These are phyloP conservation scores for Trebouxiophyceae sp. DNA, from an alignment of 163 green algal genomes.

Conservation along the genomic window DNA sequence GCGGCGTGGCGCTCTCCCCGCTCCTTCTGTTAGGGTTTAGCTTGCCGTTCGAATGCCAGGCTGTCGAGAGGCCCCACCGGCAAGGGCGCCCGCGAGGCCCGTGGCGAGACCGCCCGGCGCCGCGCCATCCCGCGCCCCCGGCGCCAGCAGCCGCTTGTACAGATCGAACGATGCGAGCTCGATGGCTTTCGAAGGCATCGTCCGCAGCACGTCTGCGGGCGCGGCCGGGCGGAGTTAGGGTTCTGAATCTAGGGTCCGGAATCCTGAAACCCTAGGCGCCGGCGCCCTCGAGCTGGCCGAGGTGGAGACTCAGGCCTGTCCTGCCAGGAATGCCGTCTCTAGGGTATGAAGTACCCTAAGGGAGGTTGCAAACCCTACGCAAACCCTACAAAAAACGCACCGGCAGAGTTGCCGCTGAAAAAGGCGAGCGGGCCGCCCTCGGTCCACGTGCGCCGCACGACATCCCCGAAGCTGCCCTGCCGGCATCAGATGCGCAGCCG, in stretches of 20 bases:
- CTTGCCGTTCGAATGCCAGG: neutral
- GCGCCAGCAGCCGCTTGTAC: conserved; percentile 24
- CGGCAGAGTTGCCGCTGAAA: conserved; percentile 26
- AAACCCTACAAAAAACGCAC: too few relatives aligned
- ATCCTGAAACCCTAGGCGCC: too few relatives aligned
- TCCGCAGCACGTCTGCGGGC: conserved; percentile 34
- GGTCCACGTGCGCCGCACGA: conserved; percentile 4
- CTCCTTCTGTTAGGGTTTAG: neutral
- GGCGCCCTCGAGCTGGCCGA: too few relatives aligned
- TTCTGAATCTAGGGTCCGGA: too few relatives aligned
- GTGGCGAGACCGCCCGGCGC: conserved; percentile 3
- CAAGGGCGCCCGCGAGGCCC: conserved; percentile 8
- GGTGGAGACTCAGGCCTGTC: too few relatives aligned
- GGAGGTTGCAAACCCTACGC: too few relatives aligned
- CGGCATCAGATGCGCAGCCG: conserved; percentile 1
- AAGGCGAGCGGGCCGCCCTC: conserved; percentile 13
- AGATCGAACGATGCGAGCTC: conserved; percentile 39
- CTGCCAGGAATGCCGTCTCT: too few relatives aligned
- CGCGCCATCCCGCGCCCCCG: neutral
- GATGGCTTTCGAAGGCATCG: conserved; percentile 27
- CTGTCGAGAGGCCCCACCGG: neutral
- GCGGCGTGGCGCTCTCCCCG: too few relatives aligned
- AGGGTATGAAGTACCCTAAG: too few relatives aligned
- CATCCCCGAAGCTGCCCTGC: conserved; percentile 9
- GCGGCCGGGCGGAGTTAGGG: too few relatives aligned